Evolutionary conservation across 306 rosid species (phyloP).

Genomic region (Cicer cuneatum): DNA sequence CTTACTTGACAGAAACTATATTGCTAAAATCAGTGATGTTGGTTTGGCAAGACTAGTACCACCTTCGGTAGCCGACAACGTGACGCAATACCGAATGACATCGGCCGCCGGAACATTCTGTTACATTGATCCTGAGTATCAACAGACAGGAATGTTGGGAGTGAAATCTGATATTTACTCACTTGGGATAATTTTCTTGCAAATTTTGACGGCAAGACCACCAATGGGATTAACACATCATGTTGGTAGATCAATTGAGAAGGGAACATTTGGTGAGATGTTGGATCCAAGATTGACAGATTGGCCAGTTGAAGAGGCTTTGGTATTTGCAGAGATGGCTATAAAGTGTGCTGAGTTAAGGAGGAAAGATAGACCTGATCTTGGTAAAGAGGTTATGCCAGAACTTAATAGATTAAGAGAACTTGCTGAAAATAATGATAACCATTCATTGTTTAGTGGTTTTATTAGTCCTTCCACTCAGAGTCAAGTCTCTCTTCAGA

Average conservation of each 20-base stretch:
- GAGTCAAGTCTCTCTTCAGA: constrained; percentile 52
- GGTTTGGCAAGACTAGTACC: constrained; percentile 58
- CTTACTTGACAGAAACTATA: constrained; percentile 53
- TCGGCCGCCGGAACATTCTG: constrained; percentile 56
- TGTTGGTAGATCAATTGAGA: constrained; percentile 50
- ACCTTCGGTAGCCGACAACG: constrained; percentile 43
- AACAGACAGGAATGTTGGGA: constrained; percentile 55
- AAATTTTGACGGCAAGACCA: constrained; percentile 50
- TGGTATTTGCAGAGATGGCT: constrained; percentile 45
- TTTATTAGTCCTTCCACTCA: constrained; percentile 39
- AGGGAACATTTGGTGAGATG: constrained; percentile 42
- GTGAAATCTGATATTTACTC: constrained; percentile 59
- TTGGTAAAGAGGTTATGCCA: constrained; percentile 49
- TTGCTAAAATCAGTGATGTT: constrained; percentile 53
- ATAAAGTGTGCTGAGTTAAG: constrained; percentile 48
- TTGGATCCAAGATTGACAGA: constrained; percentile 48
- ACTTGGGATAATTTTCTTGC: constrained; percentile 54
- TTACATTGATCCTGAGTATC: constrained; percentile 58
- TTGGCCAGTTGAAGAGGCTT: constrained; percentile 51
- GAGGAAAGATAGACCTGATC: constrained; percentile 57
- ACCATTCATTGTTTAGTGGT: background rate
- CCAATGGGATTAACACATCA: constrained; percentile 58
- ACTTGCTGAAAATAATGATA: constrained; percentile 42
- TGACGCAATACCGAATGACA: constrained; percentile 52
- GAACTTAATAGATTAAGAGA: constrained; percentile 41